Evolutionary conservation across 2,329 filamentous ascomycete genomes (phyloP).

Genomic region (Pezicula neosporulosa): DNA sequence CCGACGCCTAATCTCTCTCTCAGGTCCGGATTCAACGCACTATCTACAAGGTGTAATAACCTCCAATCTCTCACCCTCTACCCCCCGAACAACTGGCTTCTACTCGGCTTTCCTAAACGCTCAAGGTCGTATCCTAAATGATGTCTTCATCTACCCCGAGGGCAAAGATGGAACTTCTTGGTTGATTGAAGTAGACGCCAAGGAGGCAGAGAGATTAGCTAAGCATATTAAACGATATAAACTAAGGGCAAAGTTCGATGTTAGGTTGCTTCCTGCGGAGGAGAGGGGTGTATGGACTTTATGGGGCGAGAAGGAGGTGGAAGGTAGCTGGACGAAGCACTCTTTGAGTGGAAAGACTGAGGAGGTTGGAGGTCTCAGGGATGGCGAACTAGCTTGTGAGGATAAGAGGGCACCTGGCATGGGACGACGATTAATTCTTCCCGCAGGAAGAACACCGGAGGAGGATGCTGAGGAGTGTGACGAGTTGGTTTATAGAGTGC

Average conservation of each 20-base stretch:
- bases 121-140: conserved; percentile 77
- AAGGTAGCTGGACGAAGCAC: conserved; percentile 12
- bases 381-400: conserved; percentile 23
- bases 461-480: conserved; percentile 38
- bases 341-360: conserved; percentile 1
- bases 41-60: conserved; percentile 90
- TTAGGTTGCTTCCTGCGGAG: conserved; percentile 61
- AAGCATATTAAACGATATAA: conserved; percentile 83
- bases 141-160: conserved; percentile 81
- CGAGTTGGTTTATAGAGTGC: conserved; percentile 65
- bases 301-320: conserved; percentile 46
- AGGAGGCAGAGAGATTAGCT: conserved; percentile 57
- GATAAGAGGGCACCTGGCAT: conserved; percentile 54
- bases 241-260: conserved; percentile 72
- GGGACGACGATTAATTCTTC: conserved; percentile 47
- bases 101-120: conserved; percentile 88
- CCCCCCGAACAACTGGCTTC: conserved; percentile 46
- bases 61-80: conserved; percentile 51
- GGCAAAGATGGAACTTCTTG: conserved; percentile 38
- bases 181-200: conserved; percentile 79
- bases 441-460: conserved; percentile 27
- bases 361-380: not conserved
- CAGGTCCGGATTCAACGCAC: conserved; percentile 73
- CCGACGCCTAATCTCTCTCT: conserved; percentile 74
- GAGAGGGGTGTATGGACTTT: conserved; percentile 69